Evolutionary conservation across 768 basidiomycete species (phyloP), one percentile per base, ranked within the genome.

Genomic region (Psilocybe tampanensis): DNA sequence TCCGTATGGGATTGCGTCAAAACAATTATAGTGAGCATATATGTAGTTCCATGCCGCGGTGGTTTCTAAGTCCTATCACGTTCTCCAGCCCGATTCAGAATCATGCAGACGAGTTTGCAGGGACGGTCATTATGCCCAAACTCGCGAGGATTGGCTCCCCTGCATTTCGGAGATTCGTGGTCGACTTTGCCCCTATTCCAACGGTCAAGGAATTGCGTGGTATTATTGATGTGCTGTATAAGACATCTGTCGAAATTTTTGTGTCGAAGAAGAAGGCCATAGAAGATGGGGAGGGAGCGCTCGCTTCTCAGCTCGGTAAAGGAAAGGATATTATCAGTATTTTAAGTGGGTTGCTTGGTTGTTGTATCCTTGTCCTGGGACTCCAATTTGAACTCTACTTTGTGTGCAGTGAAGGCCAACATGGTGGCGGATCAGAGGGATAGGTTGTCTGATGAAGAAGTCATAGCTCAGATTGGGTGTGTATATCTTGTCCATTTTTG

Each of bases 301-400:
- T 73, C 6, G 52, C 62, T 3, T 58, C 59, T 9, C 70, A 74
- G 47, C 63, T 76, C 32, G 74, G 72, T 8, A 66, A 68, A 44
- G 75, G 76, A 11, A 76, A 74, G 50, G 79, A 80, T 59, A 69
- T 82, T 15, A 72, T 80, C 51, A 80, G 76, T 59, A 65, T 78
- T 29, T 61, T 80, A 24, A 63, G 80, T 81, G 56, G 36, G 77
- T 53, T 2, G 5, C 4, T 29, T 9, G 29, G 29, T 9, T 29
- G 9, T 11, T 21, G 9, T 18, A 13, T 29, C 17, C 5, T 44
- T 12, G 21, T 15, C 12, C 9, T 21, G n/a, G 13, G 6, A 4
- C 2, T 44, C n/a, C 11, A 21, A 18, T 18, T 13, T 19, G 13
- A 44, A 18, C 43, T 44, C 11, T n/a, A 15, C n/a, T 39, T 5